These are phyloP conservation scores for Neckera pumila DNA, from an alignment of 225 moss, liverwort and hornwort genomes.

Conservation along the genomic window DNA sequence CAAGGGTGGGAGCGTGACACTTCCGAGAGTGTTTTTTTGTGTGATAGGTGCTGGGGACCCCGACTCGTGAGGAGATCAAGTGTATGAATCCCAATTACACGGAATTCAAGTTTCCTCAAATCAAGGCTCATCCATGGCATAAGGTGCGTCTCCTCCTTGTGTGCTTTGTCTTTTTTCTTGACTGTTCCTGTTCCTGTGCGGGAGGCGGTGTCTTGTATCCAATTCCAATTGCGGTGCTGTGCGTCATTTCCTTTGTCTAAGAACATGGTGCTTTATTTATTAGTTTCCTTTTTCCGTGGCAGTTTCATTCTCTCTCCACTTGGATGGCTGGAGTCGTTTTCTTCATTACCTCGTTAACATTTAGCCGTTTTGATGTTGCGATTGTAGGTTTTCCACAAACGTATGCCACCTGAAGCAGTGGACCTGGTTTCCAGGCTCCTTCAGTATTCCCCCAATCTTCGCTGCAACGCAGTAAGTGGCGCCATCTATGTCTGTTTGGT, in stretches of 20 bases:
- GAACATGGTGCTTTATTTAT: neutral
- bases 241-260: neutral
- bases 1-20: neutral
- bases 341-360: neutral
- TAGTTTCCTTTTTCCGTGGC: too few species aligned
- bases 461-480: constrained; percentile 71
- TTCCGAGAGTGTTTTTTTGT: neutral
- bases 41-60: constrained; percentile 81
- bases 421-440: constrained; percentile 90
- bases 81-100: constrained; percentile 99
- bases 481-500: neutral
- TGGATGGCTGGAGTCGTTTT: neutral
- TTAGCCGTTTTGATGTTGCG: neutral
- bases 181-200: neutral
- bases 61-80: constrained; percentile 97
- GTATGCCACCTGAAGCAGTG: constrained; percentile 96
- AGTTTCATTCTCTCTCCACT: neutral
- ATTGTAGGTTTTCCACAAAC: constrained; percentile 84
- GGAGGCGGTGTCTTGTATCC: too few species aligned
- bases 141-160: constrained; percentile 30
- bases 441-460: constrained; percentile 90
- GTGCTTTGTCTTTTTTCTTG: neutral
- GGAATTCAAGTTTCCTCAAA: constrained; percentile 97
- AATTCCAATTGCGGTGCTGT: too few species aligned
- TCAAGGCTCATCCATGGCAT: constrained; percentile 98